Conservation (phyloP, 1,284 basidiomycete species). For the Ganoderma resinaceum region DNA sequence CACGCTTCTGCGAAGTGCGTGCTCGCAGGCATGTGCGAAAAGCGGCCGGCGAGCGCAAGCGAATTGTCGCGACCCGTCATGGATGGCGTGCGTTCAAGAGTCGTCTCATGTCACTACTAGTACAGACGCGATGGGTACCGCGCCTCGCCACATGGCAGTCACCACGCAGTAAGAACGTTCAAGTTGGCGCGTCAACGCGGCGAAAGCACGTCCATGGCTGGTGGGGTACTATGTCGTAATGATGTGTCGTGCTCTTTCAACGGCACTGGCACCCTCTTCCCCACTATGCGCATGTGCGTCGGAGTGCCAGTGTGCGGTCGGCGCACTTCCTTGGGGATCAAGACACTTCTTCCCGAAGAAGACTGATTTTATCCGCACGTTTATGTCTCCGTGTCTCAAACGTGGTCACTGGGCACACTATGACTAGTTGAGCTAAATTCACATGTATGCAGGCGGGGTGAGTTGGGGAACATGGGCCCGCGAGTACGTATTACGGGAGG, state of each 20-base stretch:
- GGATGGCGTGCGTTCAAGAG: conserved; percentile 13
- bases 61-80: conserved; percentile 18
- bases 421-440: background rate
- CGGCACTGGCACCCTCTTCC: background rate
- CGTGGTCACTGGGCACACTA: background rate
- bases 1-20: background rate
- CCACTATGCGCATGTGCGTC: background rate
- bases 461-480: background rate
- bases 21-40: background rate
- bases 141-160: too few relatives aligned
- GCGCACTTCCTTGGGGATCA: background rate
- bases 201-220: background rate
- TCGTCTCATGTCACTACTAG: background rate
- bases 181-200: background rate
- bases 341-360: background rate
- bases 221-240: background rate
- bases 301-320: background rate
- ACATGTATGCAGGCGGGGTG: background rate
- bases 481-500: background rate
- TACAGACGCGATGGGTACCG: too few relatives aligned
- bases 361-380: background rate
- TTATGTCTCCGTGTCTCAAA: background rate
- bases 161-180: background rate
- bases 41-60: background rate
- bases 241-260: background rate